Evolutionary conservation across 2,329 filamentous ascomycete genomes (phyloP).

Genomic region (Chalara sp.): DNA sequence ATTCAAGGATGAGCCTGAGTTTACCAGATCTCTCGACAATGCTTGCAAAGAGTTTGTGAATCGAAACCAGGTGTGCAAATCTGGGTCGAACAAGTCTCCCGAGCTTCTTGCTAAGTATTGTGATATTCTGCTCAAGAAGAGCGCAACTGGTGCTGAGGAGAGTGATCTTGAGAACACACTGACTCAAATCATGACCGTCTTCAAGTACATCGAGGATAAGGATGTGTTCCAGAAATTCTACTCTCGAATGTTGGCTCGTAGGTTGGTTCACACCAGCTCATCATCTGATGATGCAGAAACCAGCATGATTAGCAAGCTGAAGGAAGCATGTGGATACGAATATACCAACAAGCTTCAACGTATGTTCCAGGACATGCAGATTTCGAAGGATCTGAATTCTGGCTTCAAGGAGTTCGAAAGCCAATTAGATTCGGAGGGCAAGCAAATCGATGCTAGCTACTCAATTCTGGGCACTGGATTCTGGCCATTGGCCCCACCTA

Average conservation of each 20-base stretch:
- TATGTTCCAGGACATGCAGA: constrained; percentile 99
- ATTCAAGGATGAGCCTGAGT: constrained; percentile 93
- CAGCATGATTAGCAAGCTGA: constrained; percentile 98
- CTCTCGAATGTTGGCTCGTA: constrained; percentile 90
- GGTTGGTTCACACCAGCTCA: constrained; percentile 89
- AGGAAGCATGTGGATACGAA: constrained; percentile 97
- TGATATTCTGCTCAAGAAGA: constrained; percentile 87
- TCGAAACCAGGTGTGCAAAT: constrained; percentile 91
- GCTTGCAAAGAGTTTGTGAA: constrained; percentile 98
- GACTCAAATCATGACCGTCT: constrained; percentile 95
- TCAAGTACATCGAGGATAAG: constrained; percentile 99
- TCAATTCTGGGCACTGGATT: constrained; percentile 93
- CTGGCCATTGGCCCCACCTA: constrained; percentile 86
- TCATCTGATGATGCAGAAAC: constrained; percentile 97
- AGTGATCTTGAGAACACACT: constrained; percentile 85
- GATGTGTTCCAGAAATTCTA: constrained; percentile 99
- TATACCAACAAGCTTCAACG: constrained; percentile 99
- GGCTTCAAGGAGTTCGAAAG: constrained; percentile 76
- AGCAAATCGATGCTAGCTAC: constrained; percentile 77
- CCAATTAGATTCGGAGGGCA: constrained; percentile 55
- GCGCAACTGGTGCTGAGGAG: constrained; percentile 86
- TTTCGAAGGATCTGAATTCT: constrained; percentile 92
- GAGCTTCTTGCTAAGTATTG: constrained; percentile 94
- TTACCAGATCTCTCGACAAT: constrained; percentile 92
- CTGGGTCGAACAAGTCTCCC: constrained; percentile 87